These are phyloP conservation scores for Fusarium metavorans DNA, from an alignment of 2,329 filamentous ascomycete species.

Conservation along the genomic window DNA sequence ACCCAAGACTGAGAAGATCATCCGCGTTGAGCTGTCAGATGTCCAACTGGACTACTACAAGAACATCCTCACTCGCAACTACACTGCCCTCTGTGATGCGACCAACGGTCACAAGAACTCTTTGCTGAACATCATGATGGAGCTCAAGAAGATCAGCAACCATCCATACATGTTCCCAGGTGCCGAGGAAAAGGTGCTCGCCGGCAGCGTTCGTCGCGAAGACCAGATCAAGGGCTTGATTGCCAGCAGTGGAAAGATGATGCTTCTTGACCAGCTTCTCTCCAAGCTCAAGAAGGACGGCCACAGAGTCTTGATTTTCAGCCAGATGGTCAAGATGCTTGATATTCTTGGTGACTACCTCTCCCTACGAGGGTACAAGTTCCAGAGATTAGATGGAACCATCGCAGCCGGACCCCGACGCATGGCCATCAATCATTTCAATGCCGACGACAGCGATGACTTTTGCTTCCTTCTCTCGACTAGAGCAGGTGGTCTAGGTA, in stretches of 20 bases:
- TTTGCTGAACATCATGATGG: conserved; percentile 98
- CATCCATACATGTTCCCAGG: conserved; percentile 98
- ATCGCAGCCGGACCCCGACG: conserved; percentile 89
- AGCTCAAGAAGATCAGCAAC: conserved; percentile 98
- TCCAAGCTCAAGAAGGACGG: conserved; percentile 93
- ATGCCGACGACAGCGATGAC: conserved; percentile 93
- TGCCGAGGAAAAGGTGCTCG: conserved; percentile 89
- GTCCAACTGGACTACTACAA: conserved; percentile 99
- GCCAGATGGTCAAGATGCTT: conserved; percentile 99
- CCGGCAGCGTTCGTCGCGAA: conserved; percentile 83
- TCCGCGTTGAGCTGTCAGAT: conserved; percentile 95
- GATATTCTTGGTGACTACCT: conserved; percentile 97
- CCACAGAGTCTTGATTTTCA: conserved; percentile 97
- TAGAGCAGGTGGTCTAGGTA: conserved; percentile 94
- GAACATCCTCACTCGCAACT: conserved; percentile 97
- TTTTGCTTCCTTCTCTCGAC: conserved; percentile 98
- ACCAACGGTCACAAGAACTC: conserved; percentile 94
- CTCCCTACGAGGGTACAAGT: conserved; percentile 91
- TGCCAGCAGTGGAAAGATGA: conserved; percentile 99
- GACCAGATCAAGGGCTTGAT: conserved; percentile 94
- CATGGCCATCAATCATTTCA: conserved; percentile 98
- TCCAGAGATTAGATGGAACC: conserved; percentile 94
- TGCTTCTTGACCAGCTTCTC: conserved; percentile 95
- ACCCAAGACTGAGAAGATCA: conserved; percentile 98
- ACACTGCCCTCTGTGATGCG: conserved; percentile 91